Evolutionary conservation across 129 eudicot genomes (phyloP), one percentile per base, ranked within the genome.

Genomic region (Lactuca saligna): DNA sequence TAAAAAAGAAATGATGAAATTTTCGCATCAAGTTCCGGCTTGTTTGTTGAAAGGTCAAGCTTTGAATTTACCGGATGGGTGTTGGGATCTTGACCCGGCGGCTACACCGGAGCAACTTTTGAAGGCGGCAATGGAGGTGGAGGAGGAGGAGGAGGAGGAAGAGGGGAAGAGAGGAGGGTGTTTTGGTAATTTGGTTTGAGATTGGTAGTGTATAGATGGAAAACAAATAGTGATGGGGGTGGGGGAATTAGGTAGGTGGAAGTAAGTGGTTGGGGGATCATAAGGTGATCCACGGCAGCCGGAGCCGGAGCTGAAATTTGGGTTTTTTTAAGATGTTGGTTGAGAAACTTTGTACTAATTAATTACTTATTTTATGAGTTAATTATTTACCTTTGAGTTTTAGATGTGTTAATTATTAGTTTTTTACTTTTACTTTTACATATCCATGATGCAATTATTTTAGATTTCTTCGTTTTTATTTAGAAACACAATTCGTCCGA

Each of bases 11-110:
- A 93, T 94, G 99, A 66, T 87, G 37, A 78, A 95, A n/a, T 94
- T 94, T 82, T 94, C 99, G 3, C 99, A 94, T 79, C 99, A 85
- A 75, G 99, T 94, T 32, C 99, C 99, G 0, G 82, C 92, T 78
- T 87, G 84, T 71, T 69, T 83, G 63, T 90, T 94, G 8, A 78
- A 85, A 81, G 95, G 82, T 53, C 78, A 82, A 54, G 82, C 57
- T 25, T 65, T 66, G 39, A 82, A 89, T 62, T 79, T 94, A 82
- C 99, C 99, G 4, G 96, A 87, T 6, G 99, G 90, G 14, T 94
- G 99, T 72, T 94, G 97, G 97, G 99, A 94, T 87, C 82, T 94
- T 61, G 99, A 94, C 69, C 95, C 99, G 34, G 99, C 99, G 68
- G 99, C 99, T 5, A 94, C 87, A 48, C 99, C 99, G 9, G 96